phyloP scores from a whole-genome alignment of 257 asterid genomes.

The Solanum bukasovii region DNA sequence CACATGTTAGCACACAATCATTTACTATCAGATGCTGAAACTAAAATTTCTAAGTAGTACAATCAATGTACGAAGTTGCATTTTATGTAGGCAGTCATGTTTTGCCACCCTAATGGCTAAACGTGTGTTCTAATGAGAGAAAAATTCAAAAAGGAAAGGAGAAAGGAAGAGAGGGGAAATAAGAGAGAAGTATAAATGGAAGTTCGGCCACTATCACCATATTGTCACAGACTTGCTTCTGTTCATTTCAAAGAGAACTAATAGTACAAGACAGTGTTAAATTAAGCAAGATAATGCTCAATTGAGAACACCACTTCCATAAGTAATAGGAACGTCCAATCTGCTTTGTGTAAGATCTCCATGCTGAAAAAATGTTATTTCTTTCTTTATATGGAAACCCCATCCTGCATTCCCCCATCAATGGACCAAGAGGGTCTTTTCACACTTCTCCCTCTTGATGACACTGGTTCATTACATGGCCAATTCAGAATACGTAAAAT shows the following conservation, averaged over 20 bases:
- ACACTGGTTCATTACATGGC: not conserved
- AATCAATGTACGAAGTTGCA: not conserved
- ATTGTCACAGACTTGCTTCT: not conserved
- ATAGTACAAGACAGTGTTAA: not conserved
- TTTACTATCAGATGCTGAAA: not conserved
- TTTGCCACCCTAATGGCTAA: not conserved
- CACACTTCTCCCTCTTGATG: not conserved
- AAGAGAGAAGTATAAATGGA: not conserved
- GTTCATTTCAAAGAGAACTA: too few species aligned
- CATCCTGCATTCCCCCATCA: not conserved
- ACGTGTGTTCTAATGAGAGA: not conserved
- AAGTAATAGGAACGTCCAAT: not conserved
- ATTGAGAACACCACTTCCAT: not conserved
- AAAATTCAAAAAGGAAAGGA: not conserved
- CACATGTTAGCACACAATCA: not conserved
- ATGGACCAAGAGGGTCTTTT: not conserved
- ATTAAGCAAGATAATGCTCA: not conserved
- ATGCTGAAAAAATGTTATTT: not conserved
- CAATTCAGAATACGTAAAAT: not conserved
- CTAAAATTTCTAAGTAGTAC: not conserved
- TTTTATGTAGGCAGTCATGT: not conserved
- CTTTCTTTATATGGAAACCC: not conserved
- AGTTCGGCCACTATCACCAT: not conserved
- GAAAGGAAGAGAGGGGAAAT: not conserved
- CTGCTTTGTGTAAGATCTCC: not conserved